Evolutionary conservation across 768 basidiomycete genomes (phyloP), one percentile per base, ranked within the genome.

Genomic region (Rhodocollybia butyracea): DNA sequence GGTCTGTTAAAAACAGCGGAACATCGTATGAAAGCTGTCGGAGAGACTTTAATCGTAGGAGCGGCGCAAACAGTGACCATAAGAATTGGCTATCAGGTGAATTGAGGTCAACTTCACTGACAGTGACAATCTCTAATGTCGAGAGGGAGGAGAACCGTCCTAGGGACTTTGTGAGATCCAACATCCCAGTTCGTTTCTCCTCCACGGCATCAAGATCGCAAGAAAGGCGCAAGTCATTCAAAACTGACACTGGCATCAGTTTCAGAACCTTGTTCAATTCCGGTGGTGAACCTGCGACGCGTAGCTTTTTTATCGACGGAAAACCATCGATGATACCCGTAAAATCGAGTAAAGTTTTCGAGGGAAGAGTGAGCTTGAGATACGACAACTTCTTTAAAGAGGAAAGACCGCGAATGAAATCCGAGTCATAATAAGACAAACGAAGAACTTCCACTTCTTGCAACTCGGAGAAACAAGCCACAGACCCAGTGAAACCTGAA

Each of bases 121-220:
- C 26, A 24, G 34, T 36, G 6, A 34, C 31, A 26, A 50, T 38
- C 22, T 50, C 48, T 1, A 50, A 5, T 21, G 32, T n/a, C 15
- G 48, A 21, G 21, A 50, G 31, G 22, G 48, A 50, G n/a, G 48
- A 50, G 15, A 50, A 50, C 24, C 48, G 48, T n/a, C 38, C 48
- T 11, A 50, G 48, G 32, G 12, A 36, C 11, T 34, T 31, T 11
- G 48, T 38, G 10, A 50, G 32, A 26, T 31, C 22, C 2, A 26
- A 21, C 48, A 50, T 50, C 24, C 32, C 48, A 24, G 31, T 34
- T 17, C 34, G 34, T 8, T 50, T 50, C 32, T 50, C 34, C 13
- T 50, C 31, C 48, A 34, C 31, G 10, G 48, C 34, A 34, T 34
- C 17, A 8, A 38, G 48, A 27, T 50, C 38, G 34, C 31, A 50